A percentile compares a stretch with the other conserved stretches of the same genome.
Evolutionary conservation across 805 yeast genomes (phyloP).

Genomic region (Candida caryicola): DNA sequence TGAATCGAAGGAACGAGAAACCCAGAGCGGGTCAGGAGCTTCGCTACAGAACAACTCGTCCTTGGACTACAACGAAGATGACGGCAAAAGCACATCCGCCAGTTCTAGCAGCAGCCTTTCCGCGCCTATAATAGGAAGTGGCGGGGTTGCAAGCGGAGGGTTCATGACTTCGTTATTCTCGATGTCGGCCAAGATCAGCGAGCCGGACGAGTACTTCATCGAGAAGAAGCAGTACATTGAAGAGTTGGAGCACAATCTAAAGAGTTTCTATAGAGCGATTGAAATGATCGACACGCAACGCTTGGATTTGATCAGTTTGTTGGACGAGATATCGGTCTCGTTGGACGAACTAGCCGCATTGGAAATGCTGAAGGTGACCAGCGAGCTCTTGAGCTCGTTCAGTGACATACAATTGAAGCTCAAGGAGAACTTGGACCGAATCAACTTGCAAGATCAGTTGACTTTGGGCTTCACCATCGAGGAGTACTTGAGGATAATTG

Average conservation of each 20-base stretch:
- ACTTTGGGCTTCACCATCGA: slow-evolving; percentile 85
- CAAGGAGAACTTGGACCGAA: slow-evolving; percentile 71
- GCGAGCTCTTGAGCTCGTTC: slow-evolving; percentile 65
- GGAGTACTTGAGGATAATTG: slow-evolving; percentile 76
- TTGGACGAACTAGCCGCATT: slow-evolving; percentile 62
- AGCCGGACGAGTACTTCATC: slow-evolving; percentile 74
- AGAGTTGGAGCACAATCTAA: slow-evolving; percentile 68
- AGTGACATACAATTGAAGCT: slow-evolving; percentile 69
- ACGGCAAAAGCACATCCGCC: slow-evolving; percentile 1
- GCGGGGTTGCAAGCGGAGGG: slow-evolving; percentile 41
- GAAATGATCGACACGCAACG: slow-evolving; percentile 75
- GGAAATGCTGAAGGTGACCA: slow-evolving; percentile 67
- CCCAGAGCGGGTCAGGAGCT: slow-evolving; percentile 52
- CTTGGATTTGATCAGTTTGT: slow-evolving; percentile 62
- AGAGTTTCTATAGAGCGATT: slow-evolving; percentile 63
- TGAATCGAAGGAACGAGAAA: slow-evolving; percentile 71
- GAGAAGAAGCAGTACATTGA: slow-evolving; percentile 69
- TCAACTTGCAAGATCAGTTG: slow-evolving; percentile 78
- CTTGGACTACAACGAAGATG: slow-evolving; percentile 34
- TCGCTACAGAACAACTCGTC: slow-evolving; percentile 31
- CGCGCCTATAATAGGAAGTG: slow-evolving; percentile 17
- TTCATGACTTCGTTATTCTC: slow-evolving; percentile 73
- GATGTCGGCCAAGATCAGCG: slow-evolving; percentile 63
- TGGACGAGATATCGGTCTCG: slow-evolving; percentile 61
- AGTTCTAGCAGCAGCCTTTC: slow-evolving; percentile 8